Base-by-base conservation (phyloP, 1,284 basidiomycete genomes). In the Pyrrhoderma noxium region DNA sequence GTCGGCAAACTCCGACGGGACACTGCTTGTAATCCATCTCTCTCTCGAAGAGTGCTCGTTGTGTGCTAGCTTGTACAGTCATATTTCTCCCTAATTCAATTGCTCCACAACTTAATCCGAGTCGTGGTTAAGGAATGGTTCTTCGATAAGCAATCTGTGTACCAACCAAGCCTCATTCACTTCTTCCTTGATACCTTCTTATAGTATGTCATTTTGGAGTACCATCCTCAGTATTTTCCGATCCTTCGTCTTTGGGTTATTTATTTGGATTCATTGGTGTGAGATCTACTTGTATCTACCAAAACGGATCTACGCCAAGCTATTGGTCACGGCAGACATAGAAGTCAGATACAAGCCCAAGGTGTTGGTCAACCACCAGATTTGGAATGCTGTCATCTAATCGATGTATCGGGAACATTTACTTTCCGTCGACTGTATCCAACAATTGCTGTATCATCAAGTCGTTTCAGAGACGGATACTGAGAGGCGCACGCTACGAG, bases 391-490 rank as follows among this genome's bases (percentile, higher is more conserved):
- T 37, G 84, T 97, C 69, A 95, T 97, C 70, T 96, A 96, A 59
- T 96, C 93, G n/a, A 97, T 97, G 93, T 97, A 96, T 68, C 85
- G 93, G 62, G 93, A 96, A 67, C 93, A 96, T 66, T 66, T 96
- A n/a, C 72, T 96, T 37, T 95, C 92, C 45, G 95, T 95, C 65
- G 91, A 94, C 59, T 92, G 96, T 64, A 91, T 96, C 34, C 92
- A 95, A 70, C 92, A 92, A 63, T 71, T 96, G 7, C 77, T 96
- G 5, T 96, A 97, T 63, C 94, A 96, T 65, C 93, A 96, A 67
- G 88, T 96, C 34, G 89, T 93, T 56, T 83, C 83, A 19, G 75
- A 77, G 14, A 79, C 76, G 34, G 80, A 83, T 45, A 88, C 89
- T 57, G 90, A 90, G 46, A 85, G 92, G 59, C 82, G 93, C 35